phyloP scores from a whole-genome alignment of 2,329 filamentous ascomycete genomes.

The Hymenoscyphus occultus region DNA sequence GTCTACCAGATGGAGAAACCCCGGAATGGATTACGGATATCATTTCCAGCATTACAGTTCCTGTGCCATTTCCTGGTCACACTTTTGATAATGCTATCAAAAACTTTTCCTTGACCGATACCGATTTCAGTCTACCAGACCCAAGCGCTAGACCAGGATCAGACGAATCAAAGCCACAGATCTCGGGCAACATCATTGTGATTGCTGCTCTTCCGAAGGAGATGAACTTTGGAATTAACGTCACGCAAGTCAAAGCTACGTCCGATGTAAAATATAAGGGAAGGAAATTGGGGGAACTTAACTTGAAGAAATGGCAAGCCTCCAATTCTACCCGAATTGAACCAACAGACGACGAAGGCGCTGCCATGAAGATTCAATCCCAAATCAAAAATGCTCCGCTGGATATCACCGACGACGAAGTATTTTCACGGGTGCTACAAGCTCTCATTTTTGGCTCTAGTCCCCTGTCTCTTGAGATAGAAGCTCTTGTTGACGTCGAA shows the following conservation, averaged over 20 bases:
- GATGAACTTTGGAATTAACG: conserved; percentile 80
- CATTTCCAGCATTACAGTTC: conserved; percentile 76
- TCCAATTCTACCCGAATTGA: conserved; percentile 75
- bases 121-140: conserved; percentile 81
- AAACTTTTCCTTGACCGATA: conserved; percentile 82
- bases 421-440: conserved; percentile 79
- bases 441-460: conserved; percentile 71
- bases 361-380: conserved; percentile 70
- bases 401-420: conserved; percentile 73
- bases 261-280: conserved; percentile 78
- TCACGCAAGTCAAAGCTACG: conserved; percentile 71
- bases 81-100: conserved; percentile 80
- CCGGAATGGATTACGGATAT: conserved; percentile 82
- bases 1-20: conserved; percentile 61
- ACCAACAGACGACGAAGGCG: conserved; percentile 53
- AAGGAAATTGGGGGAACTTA: conserved; percentile 75
- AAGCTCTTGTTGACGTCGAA: conserved; percentile 78
- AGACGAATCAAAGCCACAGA: conserved; percentile 69
- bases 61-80: conserved; percentile 78
- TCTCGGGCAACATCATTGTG: conserved; percentile 81
- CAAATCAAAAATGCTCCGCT: conserved; percentile 76
- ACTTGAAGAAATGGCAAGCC: conserved; percentile 77
- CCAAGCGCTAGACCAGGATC: conserved; percentile 72
- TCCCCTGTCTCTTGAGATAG: conserved; percentile 68
- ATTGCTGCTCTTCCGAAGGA: conserved; percentile 76